Evolutionary conservation across 805 yeast species (phyloP).

Genomic region (Hemisphaericaspora nanyangensis): DNA sequence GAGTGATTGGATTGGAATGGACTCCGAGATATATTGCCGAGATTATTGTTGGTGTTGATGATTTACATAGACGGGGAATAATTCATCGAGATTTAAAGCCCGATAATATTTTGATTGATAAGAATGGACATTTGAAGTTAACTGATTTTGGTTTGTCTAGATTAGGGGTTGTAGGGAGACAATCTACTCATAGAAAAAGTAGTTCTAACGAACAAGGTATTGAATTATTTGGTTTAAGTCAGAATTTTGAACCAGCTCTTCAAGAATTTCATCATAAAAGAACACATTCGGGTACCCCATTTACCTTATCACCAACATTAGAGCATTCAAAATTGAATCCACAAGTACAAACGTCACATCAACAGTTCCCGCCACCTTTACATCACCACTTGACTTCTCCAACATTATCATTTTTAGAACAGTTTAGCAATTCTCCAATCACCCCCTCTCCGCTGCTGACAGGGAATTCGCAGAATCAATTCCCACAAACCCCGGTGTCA

Average conservation of each 20-base stretch:
- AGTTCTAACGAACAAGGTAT: conserved; percentile 41
- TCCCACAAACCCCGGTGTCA: neutral
- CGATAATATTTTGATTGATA: conserved; percentile 84
- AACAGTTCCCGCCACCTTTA: conserved; percentile 12
- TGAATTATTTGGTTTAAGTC: conserved; percentile 23
- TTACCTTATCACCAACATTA: conserved; percentile 38
- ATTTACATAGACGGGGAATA: conserved; percentile 82
- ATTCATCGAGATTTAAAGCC: conserved; percentile 96
- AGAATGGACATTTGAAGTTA: conserved; percentile 81
- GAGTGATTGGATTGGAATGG: conserved; percentile 84
- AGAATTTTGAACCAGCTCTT: conserved; percentile 20
- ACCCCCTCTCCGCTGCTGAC: neutral
- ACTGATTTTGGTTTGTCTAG: conserved; percentile 94
- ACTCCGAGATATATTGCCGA: conserved; percentile 82
- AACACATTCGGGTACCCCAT: conserved; percentile 42
- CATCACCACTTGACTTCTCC: conserved; percentile 7
- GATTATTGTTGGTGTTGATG: conserved; percentile 84
- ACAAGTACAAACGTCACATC: conserved; percentile 7
- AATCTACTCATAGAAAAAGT: conserved; percentile 45
- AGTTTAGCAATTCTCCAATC: conserved; percentile 1
- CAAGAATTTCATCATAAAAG: conserved; percentile 28
- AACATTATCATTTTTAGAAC: conserved; percentile 8
- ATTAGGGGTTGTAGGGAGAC: conserved; percentile 84
- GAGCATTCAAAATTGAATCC: conserved; percentile 21
- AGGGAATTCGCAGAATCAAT: neutral